These are phyloP conservation scores for Parathielavia appendiculata DNA, from an alignment of 495 filamentous ascomycete genomes.

Conservation along the genomic window DNA sequence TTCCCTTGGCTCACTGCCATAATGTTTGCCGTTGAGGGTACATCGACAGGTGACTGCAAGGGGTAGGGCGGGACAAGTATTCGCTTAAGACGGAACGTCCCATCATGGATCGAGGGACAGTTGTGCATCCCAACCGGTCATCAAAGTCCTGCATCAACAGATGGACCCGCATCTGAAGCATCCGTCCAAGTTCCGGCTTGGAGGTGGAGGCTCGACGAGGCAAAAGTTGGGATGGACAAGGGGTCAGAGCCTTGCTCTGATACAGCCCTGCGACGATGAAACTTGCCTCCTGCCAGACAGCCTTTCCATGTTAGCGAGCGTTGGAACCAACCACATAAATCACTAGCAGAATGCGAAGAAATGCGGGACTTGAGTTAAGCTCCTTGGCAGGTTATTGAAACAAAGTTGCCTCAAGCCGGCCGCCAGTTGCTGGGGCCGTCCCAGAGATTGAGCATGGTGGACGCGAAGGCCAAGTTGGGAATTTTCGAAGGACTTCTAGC, in stretches of 20 bases:
- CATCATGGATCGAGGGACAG: conserved; percentile 9
- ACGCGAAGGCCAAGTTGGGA: not conserved
- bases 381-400: conserved; percentile 10
- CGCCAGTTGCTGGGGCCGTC: not conserved
- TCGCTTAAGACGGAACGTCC: conserved; percentile 11
- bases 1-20: not conserved
- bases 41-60: not conserved
- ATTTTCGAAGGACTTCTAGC: not conserved
- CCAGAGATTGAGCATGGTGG: not conserved
- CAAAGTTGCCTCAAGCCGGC: not conserved
- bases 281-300: conserved; percentile 10
- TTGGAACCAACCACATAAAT: not conserved
- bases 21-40: not conserved
- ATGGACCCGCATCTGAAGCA: conserved; percentile 12
- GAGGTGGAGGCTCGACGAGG: conserved; percentile 9
- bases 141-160: conserved; percentile 16
- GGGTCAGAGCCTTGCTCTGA: conserved; percentile 25
- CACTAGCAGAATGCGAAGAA: conserved; percentile 11
- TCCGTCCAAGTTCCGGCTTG: conserved; percentile 25
- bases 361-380: not conserved
- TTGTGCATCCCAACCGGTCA: not conserved
- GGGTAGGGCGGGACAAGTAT: not conserved
- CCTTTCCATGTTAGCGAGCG: conserved; percentile 16
- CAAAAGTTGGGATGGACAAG: conserved; percentile 11
- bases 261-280: conserved; percentile 25